A percentile compares a stretch with the other conserved stretches of the same genome.
These are phyloP conservation scores for Aspergillus brunneoviolaceus DNA, from an alignment of 2,329 filamentous ascomycete genomes.

Conservation along the genomic window DNA sequence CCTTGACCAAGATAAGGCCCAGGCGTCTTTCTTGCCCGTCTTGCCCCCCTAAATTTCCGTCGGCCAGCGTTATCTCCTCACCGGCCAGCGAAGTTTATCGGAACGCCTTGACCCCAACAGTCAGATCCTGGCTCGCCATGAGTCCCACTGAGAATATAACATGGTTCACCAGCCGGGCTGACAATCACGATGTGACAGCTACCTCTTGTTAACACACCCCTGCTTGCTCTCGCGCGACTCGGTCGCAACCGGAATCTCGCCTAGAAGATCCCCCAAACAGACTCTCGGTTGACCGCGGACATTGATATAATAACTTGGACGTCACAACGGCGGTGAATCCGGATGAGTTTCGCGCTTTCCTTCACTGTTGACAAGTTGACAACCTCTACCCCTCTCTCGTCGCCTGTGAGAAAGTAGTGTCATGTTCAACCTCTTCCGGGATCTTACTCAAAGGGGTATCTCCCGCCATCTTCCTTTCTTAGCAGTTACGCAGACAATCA, in stretches of 20 bases:
- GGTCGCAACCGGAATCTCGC: background rate
- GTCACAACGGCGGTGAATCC: slow-evolving; percentile 14
- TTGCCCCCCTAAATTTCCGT: background rate
- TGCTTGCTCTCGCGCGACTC: background rate
- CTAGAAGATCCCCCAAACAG: background rate
- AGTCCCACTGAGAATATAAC: slow-evolving; percentile 1
- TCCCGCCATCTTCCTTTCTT: background rate
- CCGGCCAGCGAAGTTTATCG: slow-evolving; percentile 6
- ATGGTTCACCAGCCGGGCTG: background rate
- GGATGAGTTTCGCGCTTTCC: background rate
- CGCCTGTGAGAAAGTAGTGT: background rate
- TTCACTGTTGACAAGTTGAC: background rate
- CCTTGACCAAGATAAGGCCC: slow-evolving; percentile 1
- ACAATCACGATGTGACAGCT: background rate
- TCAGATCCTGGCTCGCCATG: background rate
- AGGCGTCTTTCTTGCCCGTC: slow-evolving; percentile 3
- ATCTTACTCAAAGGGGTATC: background rate
- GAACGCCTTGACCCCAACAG: slow-evolving; percentile 1
- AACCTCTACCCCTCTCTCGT: background rate
- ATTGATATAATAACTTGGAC: slow-evolving; percentile 6
- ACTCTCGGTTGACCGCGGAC: background rate
- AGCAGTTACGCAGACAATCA: background rate
- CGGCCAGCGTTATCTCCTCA: slow-evolving; percentile 1
- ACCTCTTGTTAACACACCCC: background rate
- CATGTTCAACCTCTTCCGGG: background rate